Base-by-base conservation (phyloP, 345 rosid genomes). In the Murraya paniculata region DNA sequence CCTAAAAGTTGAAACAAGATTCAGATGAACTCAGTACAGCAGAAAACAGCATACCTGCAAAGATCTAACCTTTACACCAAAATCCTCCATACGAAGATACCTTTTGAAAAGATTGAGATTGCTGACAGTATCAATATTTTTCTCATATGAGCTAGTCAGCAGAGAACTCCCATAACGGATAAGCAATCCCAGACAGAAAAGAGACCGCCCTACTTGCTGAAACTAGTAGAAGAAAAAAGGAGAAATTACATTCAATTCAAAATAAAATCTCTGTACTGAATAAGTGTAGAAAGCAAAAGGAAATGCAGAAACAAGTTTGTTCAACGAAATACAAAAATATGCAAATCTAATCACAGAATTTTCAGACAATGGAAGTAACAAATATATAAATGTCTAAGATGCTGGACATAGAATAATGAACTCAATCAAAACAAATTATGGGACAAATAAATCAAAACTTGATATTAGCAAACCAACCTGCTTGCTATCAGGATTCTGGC, bases 141-240 rank as follows among this genome's bases (percentile, higher is more conserved):
- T 87, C 74, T 82, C 84, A 81, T 81, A 75, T 39, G 92, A 80
- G 77, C 80, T 81, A 79, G 83, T 83, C 72, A 93, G 79, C 87
- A 92, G 88, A 72, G 97, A 81, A 83, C 89, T 90, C 25, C 98
- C 98, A 81, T 97, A 93, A 81, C 99, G 98, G 82, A 93, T 89
- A 79, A 97, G 98, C 89, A 93, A 86, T 73, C 99, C 99, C 79
- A 94, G 97, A 82, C 98, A 94, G 81, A 97, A 97, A 59, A 97
- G 94, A 73, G 98, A 93, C 60, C 98, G 93, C 59, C 95, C 98
- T 75, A 91, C 88, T 77, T 86, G 88, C 98, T 97, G 93, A 73
- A 83, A 82, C 77, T 71, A 11, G 19, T 31, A 5, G 70, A 35
- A 55, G 68, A 59, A 16, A 70, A n/a, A 28, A 28, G 24, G 25